Evolutionary conservation across 352 stramenopile genomes (phyloP).

Genomic region (Pythium aristosporum): DNA sequence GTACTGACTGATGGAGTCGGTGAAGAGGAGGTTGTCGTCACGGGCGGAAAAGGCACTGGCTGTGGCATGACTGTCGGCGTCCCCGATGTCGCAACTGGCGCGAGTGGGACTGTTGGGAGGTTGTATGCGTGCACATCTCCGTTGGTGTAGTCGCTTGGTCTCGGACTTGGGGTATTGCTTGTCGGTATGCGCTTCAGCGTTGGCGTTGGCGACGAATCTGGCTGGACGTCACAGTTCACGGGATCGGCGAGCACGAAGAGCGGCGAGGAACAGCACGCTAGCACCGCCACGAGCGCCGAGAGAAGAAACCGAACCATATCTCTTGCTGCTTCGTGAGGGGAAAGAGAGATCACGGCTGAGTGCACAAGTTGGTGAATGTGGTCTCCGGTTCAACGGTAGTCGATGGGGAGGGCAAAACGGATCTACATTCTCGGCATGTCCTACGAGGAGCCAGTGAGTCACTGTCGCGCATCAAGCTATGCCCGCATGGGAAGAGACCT

Average conservation of each 20-base stretch:
- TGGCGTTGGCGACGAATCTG: neutral
- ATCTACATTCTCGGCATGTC: no score
- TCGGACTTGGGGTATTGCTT: neutral
- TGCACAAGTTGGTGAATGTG: neutral
- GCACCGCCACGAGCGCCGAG: neutral
- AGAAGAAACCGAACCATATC: slow-evolving; percentile 1
- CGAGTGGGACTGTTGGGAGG: neutral
- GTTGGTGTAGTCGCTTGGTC: neutral
- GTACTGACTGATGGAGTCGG: no score
- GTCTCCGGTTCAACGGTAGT: no score
- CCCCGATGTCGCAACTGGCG: neutral
- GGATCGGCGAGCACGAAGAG: neutral
- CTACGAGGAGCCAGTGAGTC: no score
- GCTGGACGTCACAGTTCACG: neutral
- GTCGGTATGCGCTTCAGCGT: neutral
- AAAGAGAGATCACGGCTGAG: neutral
- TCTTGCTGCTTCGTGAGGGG: neutral
- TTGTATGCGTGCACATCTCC: neutral
- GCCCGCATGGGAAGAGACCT: neutral
- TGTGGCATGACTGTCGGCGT: neutral
- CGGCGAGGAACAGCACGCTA: neutral
- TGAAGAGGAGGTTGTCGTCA: neutral
- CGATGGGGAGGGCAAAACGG: no score
- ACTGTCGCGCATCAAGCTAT: no score
- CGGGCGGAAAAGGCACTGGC: no score